Evolutionary conservation across 2,329 filamentous ascomycete species (phyloP).

Genomic region (Talaromyces sp.): DNA sequence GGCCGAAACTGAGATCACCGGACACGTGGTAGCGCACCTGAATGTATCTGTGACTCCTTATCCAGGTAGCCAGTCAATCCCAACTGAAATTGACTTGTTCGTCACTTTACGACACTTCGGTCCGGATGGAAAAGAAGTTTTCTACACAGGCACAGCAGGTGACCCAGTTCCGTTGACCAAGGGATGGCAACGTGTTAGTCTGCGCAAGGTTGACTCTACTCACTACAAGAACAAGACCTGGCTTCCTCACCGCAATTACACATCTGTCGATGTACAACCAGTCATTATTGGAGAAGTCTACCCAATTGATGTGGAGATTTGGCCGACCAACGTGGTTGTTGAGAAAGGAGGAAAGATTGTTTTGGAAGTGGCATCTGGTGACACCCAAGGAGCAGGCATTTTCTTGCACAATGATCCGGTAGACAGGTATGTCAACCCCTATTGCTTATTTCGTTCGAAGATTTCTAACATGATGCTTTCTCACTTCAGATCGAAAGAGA

Average conservation of each 20-base stretch:
- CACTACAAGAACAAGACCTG: slow-evolving; percentile 40
- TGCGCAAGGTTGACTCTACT: slow-evolving; percentile 51
- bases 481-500: slow-evolving; percentile 38
- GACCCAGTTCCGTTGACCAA: slow-evolving; percentile 54
- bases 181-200: slow-evolving; percentile 54
- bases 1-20: slow-evolving; percentile 66
- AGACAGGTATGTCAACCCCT: slow-evolving; percentile 27
- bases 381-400: slow-evolving; percentile 45
- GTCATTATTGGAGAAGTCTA: slow-evolving; percentile 48
- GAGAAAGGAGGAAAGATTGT: slow-evolving; percentile 15
- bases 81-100: slow-evolving; percentile 54
- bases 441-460: neutral
- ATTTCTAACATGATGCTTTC: neutral
- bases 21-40: slow-evolving; percentile 63
- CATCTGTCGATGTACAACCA: slow-evolving; percentile 42
- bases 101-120: slow-evolving; percentile 54
- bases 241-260: slow-evolving; percentile 49
- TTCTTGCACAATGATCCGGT: slow-evolving; percentile 45
- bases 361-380: slow-evolving; percentile 13
- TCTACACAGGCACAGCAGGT: slow-evolving; percentile 56
- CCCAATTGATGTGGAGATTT: slow-evolving; percentile 42
- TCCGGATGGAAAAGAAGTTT: slow-evolving; percentile 50
- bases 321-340: slow-evolving; percentile 31
- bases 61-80: slow-evolving; percentile 35
- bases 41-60: slow-evolving; percentile 55